Base-by-base conservation (phyloP, 768 basidiomycete species). In the Coprinellus aureogranulatus region DNA sequence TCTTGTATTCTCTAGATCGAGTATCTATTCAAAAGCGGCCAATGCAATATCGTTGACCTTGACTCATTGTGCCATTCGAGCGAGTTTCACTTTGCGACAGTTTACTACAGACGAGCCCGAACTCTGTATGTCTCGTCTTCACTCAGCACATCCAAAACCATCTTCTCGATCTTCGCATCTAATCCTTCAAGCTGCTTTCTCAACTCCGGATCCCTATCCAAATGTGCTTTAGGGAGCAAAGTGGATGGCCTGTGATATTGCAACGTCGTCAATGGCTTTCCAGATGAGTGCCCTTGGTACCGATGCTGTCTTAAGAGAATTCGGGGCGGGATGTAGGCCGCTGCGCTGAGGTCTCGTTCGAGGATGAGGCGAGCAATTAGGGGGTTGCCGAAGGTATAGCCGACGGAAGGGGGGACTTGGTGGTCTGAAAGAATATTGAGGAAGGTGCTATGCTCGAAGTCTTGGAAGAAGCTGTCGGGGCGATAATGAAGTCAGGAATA, bases 341-440 rank as follows among this genome's bases (percentile, higher is more conserved):
- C 78, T 0, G 72, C 76, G 16, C 67, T 67, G 42, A 75, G 61
- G 57, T 82, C 79, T 58, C 72, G 64, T 54, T 67, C 62, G 51
- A 83, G 53, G 61, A 84, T 75, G 2, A 63, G 66, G 55, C 80
- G 75, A 0, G 81, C 83, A 46, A 81, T 67, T 49, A 81, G 66
- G 2, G 83, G 83, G 65, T 83, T 83, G 18, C 82, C 82, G 55
- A 82, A 70, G 27, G 71, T 75, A 66, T 84, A 84, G 12, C 34
- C 34, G 8, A 6, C 14, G 34, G 34, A 6, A 34, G 34, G 34
- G 34, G 34, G 34, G 34, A 34, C 14, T 14, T 6, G 8, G 8
- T 14, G 34, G 34, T 34, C 14, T 14, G 6, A 6, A 14, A 34
- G 34, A 14, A 34, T 6, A 14, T 14, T 34, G 34, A 34, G 34